Conservation (phyloP, 1,139 yeast species). For the Debaryomyces psychrophilus region DNA sequence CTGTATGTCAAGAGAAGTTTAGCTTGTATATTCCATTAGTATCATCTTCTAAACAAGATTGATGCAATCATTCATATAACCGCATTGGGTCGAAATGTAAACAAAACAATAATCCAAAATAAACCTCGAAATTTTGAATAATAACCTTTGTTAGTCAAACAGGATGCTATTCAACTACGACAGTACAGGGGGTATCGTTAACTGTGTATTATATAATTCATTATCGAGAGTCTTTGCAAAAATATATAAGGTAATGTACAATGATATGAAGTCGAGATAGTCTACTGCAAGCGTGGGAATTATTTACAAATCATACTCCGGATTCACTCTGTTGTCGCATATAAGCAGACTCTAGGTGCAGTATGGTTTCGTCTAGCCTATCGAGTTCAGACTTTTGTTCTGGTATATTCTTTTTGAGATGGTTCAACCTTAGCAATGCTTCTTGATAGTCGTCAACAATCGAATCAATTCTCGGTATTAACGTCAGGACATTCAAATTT, state of each 20-base stretch:
- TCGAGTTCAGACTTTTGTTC: slow-evolving; percentile 36
- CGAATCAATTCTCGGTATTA: slow-evolving; percentile 19
- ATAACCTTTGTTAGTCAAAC: neutral
- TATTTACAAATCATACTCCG: neutral
- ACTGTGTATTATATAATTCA: slow-evolving; percentile 1
- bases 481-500: slow-evolving; percentile 14
- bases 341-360: slow-evolving; percentile 32
- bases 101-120: neutral
- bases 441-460: slow-evolving; percentile 31
- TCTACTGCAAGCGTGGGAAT: neutral
- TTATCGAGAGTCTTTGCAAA: neutral
- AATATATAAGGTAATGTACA: slow-evolving; percentile 9
- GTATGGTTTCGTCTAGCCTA: slow-evolving; percentile 33
- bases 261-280: neutral
- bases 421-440: slow-evolving; percentile 26
- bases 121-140: slow-evolving; percentile 2
- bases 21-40: neutral
- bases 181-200: neutral
- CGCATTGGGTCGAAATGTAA: slow-evolving; percentile 8
- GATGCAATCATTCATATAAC: slow-evolving; percentile 2
- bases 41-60: neutral
- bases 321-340: slow-evolving; percentile 14
- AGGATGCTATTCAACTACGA: neutral
- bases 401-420: slow-evolving; percentile 36
- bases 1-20: neutral